Base-by-base conservation (phyloP, 1,284 basidiomycete genomes). In the Cystobasidium sp. region DNA sequence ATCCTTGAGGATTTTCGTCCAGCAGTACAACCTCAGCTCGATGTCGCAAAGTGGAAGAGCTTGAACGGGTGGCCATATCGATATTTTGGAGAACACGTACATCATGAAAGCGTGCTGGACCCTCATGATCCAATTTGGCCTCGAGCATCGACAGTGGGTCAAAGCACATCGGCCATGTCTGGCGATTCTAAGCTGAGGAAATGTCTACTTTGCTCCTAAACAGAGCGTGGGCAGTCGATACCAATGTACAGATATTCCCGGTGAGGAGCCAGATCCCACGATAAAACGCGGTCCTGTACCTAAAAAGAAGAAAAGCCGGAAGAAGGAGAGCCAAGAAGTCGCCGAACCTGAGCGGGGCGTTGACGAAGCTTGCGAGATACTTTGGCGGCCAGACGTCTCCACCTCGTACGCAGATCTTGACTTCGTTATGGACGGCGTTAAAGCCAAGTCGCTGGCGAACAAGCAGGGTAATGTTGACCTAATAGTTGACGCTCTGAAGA, bases 51-150 rank as follows among this genome's bases (percentile, higher is more conserved):
- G 49, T 73, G 70, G 77, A 76, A 69, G 22, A 77, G 73, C 64
- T 75, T 75, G 6, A 65, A 80, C 41, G 77, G 79, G 20, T 80
- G 79, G 79, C 79, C 79, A 3, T 79, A 79, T 67, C 77, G 79
- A 5, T 80, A 80, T 70, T 80, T 78, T 47, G 79, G 79, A 24
- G 76, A 77, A 74, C 79, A 80, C 67, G 64, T 76, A 0, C 72
- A 77, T 47, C 74, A 76, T 0, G 70, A 75, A 31, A 72, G 55
- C 31, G 74, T 79, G 16, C 68, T 79, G 24, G 78, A 80, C 62
- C 78, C 77, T 43, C 79, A 79, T 61, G 79, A 80, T 56, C 79
- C 79, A 41, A 70, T 79, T 20, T 78, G 78, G 49, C 79, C 79
- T 4, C 75, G 78, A 14, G 79, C 78, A 0, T 72, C 72, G 9